phyloP scores from a whole-genome alignment of 768 basidiomycete species.

The Boletus eberwhitei region DNA sequence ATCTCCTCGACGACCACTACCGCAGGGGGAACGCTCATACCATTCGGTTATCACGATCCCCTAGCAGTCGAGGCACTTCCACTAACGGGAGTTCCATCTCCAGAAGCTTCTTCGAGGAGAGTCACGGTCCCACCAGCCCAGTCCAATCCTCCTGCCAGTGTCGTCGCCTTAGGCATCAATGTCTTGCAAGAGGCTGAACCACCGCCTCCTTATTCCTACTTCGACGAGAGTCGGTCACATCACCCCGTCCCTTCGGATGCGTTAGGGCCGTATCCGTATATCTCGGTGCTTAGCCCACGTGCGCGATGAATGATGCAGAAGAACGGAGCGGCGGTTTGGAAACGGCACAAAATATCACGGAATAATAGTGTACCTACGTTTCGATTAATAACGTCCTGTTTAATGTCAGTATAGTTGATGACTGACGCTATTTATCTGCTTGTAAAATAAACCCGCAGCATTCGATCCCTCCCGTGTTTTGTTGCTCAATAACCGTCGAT shows the following conservation, averaged over 20 bases:
- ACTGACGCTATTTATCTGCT: neutral
- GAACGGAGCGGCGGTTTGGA: neutral
- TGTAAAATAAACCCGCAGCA: neutral
- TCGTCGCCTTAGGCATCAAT: constrained; percentile 3
- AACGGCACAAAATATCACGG: neutral
- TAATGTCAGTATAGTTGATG: neutral
- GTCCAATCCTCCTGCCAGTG: neutral
- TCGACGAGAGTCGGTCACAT: constrained; percentile 18
- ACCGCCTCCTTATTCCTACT: constrained; percentile 24
- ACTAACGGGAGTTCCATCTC: constrained; percentile 13
- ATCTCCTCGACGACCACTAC: neutral
- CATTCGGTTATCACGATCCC: neutral
- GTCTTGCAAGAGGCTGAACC: neutral
- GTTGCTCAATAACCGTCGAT: no score
- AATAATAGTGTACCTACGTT: neutral
- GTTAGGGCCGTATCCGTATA: constrained; percentile 24
- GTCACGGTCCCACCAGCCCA: neutral
- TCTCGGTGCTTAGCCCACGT: constrained; percentile 5
- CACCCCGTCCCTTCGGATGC: constrained; percentile 9
- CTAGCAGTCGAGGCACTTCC: constrained; percentile 1
- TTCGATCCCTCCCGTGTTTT: no score
- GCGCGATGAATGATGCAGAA: neutral
- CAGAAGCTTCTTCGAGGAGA: neutral
- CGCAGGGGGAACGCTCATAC: neutral
- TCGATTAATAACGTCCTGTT: neutral